Evolutionary conservation across 2,329 filamentous ascomycete species (phyloP), one percentile per base, ranked within the genome.

Genomic region (Triangularia verruculosa): DNA sequence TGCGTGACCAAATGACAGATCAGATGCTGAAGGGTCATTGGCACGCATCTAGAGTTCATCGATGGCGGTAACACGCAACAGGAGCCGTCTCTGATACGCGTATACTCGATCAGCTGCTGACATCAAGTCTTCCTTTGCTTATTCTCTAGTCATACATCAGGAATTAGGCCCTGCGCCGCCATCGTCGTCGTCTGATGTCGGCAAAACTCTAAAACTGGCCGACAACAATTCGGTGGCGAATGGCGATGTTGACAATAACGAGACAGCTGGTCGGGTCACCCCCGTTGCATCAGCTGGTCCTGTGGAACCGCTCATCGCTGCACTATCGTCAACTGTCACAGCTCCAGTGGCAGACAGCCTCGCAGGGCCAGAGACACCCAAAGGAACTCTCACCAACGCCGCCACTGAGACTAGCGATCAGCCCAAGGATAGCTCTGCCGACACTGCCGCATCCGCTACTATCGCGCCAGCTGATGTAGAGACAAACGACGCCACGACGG

Each of bases 81-180:
- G 51, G 51, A 20, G 8, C n/a, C n/a, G 22, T 4, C 52, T 24
- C 51, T 4, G 56, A 25, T 47, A 58, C 28, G 24, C 51, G 22
- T 28, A 28, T 54, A 15, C 51, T 54, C 24, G 5, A 11, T 25
- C 51, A 27, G 15, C n/a, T 58, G 32, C 56, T 58, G 34, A 58
- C 56, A 58, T 20, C 15, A 53, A 43, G 22, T 32, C 32, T 22
- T 15, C 17, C 32, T 22, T 15, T 15, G 28, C 58, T 12, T 39
- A 12, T 59, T 47, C 32, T 8, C 12, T 30, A 66, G 65, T 59
- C 58, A 27, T 32, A 9, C 47, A 61, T 27, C 62, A 66, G 52
- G 60, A 59, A 12, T 54, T 52, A 12, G 55, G 39, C 24, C 63
- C 63, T 12, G 63, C 60, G 12, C 12, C 63, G 3, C 54, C 63